These are phyloP conservation scores for Boletus edulis DNA, from an alignment of 768 basidiomycete genomes.

Conservation along the genomic window DNA sequence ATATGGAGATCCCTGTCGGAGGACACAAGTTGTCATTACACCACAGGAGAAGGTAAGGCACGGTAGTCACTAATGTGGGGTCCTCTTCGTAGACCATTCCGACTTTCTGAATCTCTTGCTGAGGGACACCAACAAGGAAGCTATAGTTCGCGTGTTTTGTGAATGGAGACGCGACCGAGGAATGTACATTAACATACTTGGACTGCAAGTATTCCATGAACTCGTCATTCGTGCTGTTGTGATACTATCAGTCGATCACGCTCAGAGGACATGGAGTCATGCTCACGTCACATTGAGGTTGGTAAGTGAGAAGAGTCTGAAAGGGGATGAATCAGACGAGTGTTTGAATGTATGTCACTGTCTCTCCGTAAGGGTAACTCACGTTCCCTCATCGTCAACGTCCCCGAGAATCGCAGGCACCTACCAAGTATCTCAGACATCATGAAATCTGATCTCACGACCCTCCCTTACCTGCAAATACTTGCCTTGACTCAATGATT, in stretches of 20 bases:
- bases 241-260: background rate
- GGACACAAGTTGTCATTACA: background rate
- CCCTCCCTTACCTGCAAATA: conserved; percentile 25
- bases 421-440: background rate
- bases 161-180: background rate
- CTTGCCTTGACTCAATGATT: conserved; percentile 25
- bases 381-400: conserved; percentile 4
- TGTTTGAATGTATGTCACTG: background rate
- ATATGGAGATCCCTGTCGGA: conserved; percentile 23
- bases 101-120: conserved; percentile 1
- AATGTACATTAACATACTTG: background rate
- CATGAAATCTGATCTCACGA: background rate
- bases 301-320: conserved; percentile 28
- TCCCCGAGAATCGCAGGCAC: background rate
- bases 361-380: background rate
- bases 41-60: background rate
- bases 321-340: background rate
- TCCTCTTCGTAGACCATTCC: conserved; percentile 6
- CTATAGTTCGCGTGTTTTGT: background rate
- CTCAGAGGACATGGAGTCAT: conserved; percentile 1
- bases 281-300: conserved; percentile 18
- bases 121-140: conserved; percentile 8
- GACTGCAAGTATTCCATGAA: conserved; percentile 3
- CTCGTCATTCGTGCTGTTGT: background rate
- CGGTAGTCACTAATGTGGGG: background rate